Evolutionary conservation across 495 filamentous ascomycete species (phyloP), one percentile per base, ranked within the genome.

Genomic region (Parmelia sp.): DNA sequence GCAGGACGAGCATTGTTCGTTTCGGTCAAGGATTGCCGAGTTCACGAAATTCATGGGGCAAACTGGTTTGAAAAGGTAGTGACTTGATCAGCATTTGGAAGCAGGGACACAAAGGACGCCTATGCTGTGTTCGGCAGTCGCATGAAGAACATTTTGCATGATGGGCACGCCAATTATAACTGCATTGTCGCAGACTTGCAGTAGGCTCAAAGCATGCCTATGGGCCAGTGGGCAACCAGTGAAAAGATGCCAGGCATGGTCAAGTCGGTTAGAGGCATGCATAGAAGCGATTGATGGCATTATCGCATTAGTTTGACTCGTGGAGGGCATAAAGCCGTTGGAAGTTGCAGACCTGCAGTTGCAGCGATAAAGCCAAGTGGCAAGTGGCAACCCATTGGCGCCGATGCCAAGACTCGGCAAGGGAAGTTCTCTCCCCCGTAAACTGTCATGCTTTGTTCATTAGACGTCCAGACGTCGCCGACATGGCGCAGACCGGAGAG

Each of bases 201-300:
- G 60, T 58, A 58, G 53, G 17, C 21, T 42, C 27, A 51, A 64
- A 58, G 62, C 39, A 29, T 45, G 56, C 53, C n/a, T 31, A 14
- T 47, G 39, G 40, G 21, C 40, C 25, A 39, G 21, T 47, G 39
- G 40, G 21, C 40, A 35, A 39, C 53, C 53, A 29, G 51, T 58
- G 53, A 64, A n/a, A 58, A 5, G 25, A 53, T 33, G 31, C 35
- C 39, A 19, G 25, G 31, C 11, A 27, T 21, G 47, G 27, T 23
- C 21, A 19, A 9, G n/a, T 53, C 23, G 31, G 45, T 35, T 31
- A 19, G 40, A 47, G 53, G 56, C 62, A 58, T 64, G 62, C 62
- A 64, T 64, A 56, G 58, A 58, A 53, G 17, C 40, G 62, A 64
- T 53, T 37, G 51, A 64, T 47, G 39, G n/a, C n/a, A n/a, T n/a